A percentile compares a stretch with the other conserved stretches of the same genome.
These are phyloP conservation scores for Echinosophora koreensis DNA, from an alignment of 306 rosid species.

Conservation along the genomic window DNA sequence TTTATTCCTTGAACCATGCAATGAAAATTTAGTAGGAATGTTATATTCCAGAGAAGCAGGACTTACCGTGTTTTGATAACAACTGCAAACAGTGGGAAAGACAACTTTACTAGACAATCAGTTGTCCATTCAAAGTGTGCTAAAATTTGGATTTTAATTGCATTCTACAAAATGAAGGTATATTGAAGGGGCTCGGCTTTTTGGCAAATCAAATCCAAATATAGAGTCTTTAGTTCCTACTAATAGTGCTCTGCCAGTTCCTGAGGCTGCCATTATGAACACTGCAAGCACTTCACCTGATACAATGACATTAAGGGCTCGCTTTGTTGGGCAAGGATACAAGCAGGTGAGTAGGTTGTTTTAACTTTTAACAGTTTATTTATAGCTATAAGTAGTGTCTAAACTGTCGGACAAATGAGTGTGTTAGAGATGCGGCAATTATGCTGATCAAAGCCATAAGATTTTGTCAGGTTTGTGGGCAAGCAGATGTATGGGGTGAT, in stretches of 20 bases:
- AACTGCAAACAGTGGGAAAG: not conserved
- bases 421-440: not conserved
- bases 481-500: slow-evolving; percentile 89
- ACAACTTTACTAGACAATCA: not conserved
- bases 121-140: not conserved
- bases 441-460: slow-evolving; percentile 24
- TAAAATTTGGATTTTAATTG: slow-evolving; percentile 24
- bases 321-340: slow-evolving; percentile 89
- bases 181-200: slow-evolving; percentile 74
- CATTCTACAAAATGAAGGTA: slow-evolving; percentile 60
- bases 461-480: slow-evolving; percentile 79
- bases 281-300: slow-evolving; percentile 41
- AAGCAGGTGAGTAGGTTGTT: slow-evolving; percentile 70
- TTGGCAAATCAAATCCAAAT: slow-evolving; percentile 57
- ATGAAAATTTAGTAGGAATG: not conserved
- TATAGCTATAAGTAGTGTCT: not conserved
- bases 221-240: slow-evolving; percentile 48
- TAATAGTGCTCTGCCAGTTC: slow-evolving; percentile 44
- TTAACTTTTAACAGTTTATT: not conserved
- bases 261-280: slow-evolving; percentile 55
- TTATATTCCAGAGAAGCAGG: not conserved
- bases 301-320: slow-evolving; percentile 58
- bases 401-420: not conserved
- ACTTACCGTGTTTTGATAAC: not conserved
- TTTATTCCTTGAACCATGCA: not conserved